Percentiles rank a stretch among this genome's conserved stretches.
phyloP scores from a whole-genome alignment of 2,329 filamentous ascomycete genomes.

The Niveomyces coronatus region DNA sequence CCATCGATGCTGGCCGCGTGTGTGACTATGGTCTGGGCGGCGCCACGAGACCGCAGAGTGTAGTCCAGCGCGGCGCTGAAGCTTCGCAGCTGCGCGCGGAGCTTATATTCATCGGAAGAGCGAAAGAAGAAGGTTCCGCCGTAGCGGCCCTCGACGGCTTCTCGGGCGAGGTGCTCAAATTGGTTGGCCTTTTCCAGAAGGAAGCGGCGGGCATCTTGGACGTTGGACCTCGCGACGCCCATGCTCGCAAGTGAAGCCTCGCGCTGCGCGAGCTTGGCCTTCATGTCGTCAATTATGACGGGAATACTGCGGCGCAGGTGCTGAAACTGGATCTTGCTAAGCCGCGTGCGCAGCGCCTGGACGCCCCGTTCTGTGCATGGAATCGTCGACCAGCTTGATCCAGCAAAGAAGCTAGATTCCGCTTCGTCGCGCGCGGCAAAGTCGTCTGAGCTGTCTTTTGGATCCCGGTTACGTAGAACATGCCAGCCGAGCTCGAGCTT shows the following conservation, averaged over 20 bases:
- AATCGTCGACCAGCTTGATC: conserved; percentile 7
- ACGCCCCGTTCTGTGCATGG: conserved; percentile 13
- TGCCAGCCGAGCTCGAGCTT: conserved; percentile 35
- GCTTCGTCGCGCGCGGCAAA: conserved; percentile 16
- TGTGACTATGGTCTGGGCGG: conserved; percentile 2
- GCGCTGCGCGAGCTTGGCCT: conserved; percentile 6
- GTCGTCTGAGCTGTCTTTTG: conserved; percentile 14
- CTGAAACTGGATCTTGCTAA: conserved; percentile 18
- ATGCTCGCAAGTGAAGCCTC: conserved; percentile 7
- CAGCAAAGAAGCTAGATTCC: conserved; percentile 19
- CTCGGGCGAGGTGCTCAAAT: conserved; percentile 16
- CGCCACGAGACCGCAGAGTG: conserved; percentile 11
- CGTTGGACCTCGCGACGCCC: conserved; percentile 10
- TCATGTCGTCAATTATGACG: conserved; percentile 13
- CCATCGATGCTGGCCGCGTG: conserved; percentile 2
- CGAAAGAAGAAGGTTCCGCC: conserved; percentile 21
- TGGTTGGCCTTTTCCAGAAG: conserved; percentile 21
- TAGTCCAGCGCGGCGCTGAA: conserved; percentile 14
- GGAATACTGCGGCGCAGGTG: conserved; percentile 16
- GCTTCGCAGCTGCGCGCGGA: conserved; percentile 14
- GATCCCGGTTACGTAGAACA: conserved; percentile 35
- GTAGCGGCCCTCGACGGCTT: conserved; percentile 11
- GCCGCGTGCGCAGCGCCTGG: conserved; percentile 17
- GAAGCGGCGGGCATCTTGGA: conserved; percentile 16
- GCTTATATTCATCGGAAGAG: conserved; percentile 5